A percentile compares a stretch with the other conserved stretches of the same genome.
phyloP scores from a whole-genome alignment of 2,329 filamentous ascomycete species.

The Zelopaecilomyces penicillatus region DNA sequence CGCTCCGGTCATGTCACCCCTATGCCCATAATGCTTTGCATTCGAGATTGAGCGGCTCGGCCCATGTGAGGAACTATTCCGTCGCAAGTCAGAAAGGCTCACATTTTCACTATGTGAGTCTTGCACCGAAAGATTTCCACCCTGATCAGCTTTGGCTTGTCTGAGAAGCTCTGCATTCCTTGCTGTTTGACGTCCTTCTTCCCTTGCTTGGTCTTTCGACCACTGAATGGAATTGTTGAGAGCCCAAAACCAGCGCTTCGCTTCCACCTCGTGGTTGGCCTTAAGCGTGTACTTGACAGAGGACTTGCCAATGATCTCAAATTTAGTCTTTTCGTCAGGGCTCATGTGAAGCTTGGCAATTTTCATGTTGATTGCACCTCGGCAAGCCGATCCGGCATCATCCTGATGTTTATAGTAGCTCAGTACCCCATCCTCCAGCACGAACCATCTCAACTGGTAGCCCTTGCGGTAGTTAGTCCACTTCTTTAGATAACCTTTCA shows the following conservation, averaged over 20 bases:
- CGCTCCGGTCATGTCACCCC: slow-evolving; percentile 27
- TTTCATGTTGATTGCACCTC: slow-evolving; percentile 97
- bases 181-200: slow-evolving; percentile 71
- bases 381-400: slow-evolving; percentile 89
- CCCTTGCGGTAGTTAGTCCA: slow-evolving; percentile 99
- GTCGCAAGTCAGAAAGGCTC: slow-evolving; percentile 39
- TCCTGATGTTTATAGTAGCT: slow-evolving; percentile 99
- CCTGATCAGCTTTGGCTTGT: slow-evolving; percentile 71
- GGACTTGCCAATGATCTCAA: slow-evolving; percentile 96
- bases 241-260: slow-evolving; percentile 98
- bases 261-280: slow-evolving; percentile 95
- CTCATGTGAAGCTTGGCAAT: slow-evolving; percentile 95
- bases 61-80: slow-evolving; percentile 36
- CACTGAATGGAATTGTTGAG: slow-evolving; percentile 98
- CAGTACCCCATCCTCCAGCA: slow-evolving; percentile 90
- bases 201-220: slow-evolving; percentile 92
- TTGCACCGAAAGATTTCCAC: slow-evolving; percentile 37
- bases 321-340: slow-evolving; percentile 91
- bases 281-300: slow-evolving; percentile 98
- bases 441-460: slow-evolving; percentile 96
- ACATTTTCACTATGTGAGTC: slow-evolving; percentile 43
- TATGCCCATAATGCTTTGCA: slow-evolving; percentile 22
- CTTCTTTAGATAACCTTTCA: slow-evolving; percentile 98
- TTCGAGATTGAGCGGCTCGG: slow-evolving; percentile 19
- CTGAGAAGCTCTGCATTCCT: slow-evolving; percentile 67